A percentile compares a stretch with the other conserved stretches of the same genome.
phyloP scores from a whole-genome alignment of 2,329 filamentous ascomycete genomes.

The Claviceps purpurea region DNA sequence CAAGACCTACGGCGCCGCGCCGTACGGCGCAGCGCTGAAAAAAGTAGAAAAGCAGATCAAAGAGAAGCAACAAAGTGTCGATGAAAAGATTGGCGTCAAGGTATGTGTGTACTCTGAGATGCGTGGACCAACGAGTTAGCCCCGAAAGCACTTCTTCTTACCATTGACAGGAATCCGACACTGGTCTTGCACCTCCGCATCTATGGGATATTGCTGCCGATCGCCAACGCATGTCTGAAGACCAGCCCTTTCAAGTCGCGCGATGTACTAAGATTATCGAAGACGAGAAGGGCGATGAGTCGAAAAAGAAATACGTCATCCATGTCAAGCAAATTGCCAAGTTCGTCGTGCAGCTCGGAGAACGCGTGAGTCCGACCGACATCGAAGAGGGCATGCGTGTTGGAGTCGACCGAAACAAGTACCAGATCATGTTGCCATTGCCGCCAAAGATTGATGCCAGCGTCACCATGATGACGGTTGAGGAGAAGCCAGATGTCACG shows the following conservation, averaged over 20 bases:
- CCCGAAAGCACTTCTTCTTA: slow-evolving; percentile 9
- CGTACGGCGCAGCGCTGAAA: slow-evolving; percentile 86
- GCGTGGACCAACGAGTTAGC: not conserved
- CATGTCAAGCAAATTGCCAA: slow-evolving; percentile 99
- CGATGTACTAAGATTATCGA: slow-evolving; percentile 98
- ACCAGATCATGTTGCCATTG: slow-evolving; percentile 91
- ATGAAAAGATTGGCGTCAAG: slow-evolving; percentile 94
- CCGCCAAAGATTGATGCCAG: slow-evolving; percentile 98
- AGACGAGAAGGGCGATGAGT: slow-evolving; percentile 79
- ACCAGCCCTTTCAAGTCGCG: slow-evolving; percentile 94
- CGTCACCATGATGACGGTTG: slow-evolving; percentile 99
- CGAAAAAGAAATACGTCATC: slow-evolving; percentile 99
- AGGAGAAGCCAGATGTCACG: slow-evolving; percentile 98
- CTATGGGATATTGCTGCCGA: slow-evolving; percentile 98
- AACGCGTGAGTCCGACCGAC: slow-evolving; percentile 93
- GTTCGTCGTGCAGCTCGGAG: slow-evolving; percentile 94
- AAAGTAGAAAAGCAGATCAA: slow-evolving; percentile 99
- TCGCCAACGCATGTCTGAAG: slow-evolving; percentile 94
- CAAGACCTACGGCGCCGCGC: slow-evolving; percentile 96
- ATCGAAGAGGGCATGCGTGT: slow-evolving; percentile 99
- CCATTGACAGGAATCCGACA: slow-evolving; percentile 76
- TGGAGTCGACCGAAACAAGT: slow-evolving; percentile 96
- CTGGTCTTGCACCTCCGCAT: slow-evolving; percentile 92
- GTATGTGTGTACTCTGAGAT: slow-evolving; percentile 23
- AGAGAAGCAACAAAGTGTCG: slow-evolving; percentile 94